phyloP scores from a whole-genome alignment of 768 basidiomycete species.

The Tylopilus plumbeoviolaceoides region DNA sequence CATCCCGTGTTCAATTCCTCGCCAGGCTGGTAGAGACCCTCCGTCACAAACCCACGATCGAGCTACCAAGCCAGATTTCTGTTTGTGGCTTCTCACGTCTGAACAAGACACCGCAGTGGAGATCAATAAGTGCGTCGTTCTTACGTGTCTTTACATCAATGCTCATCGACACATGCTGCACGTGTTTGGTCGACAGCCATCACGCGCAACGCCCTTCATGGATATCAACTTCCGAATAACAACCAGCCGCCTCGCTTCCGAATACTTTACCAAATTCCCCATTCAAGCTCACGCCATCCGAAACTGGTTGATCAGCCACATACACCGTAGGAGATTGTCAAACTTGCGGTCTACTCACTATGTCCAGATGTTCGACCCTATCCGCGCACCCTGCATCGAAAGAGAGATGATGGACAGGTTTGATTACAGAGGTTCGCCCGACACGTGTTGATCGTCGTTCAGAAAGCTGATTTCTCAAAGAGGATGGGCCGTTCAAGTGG shows the following conservation, averaged over 20 bases:
- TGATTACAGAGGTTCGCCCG: constrained; percentile 58
- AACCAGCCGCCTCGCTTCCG: constrained; percentile 42
- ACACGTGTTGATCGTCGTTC: not conserved
- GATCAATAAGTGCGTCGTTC: too few species aligned
- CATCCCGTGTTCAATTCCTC: too few species aligned
- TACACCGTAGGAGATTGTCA: constrained; percentile 62
- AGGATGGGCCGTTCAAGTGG: constrained; percentile 74
- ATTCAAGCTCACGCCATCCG: constrained; percentile 64
- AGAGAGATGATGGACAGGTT: constrained; percentile 82
- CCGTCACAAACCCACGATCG: too few species aligned
- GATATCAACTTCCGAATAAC: constrained; percentile 38
- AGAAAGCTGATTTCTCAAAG: constrained; percentile 31
- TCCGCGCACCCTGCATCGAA: constrained; percentile 80
- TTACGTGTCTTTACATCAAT: too few species aligned
- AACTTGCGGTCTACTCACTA: not conserved
- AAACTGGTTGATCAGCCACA: constrained; percentile 81
- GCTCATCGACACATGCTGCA: too few species aligned
- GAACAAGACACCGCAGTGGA: too few species aligned
- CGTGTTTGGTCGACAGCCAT: too few species aligned
- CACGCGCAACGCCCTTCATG: constrained; percentile 81
- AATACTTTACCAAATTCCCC: constrained; percentile 56
- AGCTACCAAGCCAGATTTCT: too few species aligned
- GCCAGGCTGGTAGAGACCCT: too few species aligned
- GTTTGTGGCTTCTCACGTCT: too few species aligned
- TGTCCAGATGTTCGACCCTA: constrained; percentile 82